Evolutionary conservation across 1,284 basidiomycete species (phyloP), one percentile per base, ranked within the genome.

Genomic region (Boletus subluridellus): DNA sequence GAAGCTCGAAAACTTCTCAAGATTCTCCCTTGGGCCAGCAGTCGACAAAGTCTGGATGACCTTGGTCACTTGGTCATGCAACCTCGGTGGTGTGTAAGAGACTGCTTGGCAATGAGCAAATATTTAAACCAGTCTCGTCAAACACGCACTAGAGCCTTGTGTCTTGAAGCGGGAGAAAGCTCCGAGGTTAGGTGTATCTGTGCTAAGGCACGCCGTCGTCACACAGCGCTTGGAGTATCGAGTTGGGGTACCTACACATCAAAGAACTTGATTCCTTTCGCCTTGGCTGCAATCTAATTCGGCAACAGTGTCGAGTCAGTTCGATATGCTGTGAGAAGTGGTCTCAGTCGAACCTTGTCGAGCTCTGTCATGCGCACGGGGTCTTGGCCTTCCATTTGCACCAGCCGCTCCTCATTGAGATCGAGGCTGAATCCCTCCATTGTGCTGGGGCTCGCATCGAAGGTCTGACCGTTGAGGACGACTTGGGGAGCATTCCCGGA

Each of bases 331-430:
- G 21, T 38, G 38, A 24, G 21, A 46, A 51, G 55, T 50, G 45
- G 42, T 32, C 30, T 49, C 41, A n/a, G 14, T 17, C 50, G 9
- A 49, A 86, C 89, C 85, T 92, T 95, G 66, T 94, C 85, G 37
- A 89, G 76, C 73, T 95, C 94, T 14, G 91, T 84, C 75, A 94
- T 87, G 86, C 85, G 89, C 37, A 86, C 80, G 24, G 90, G 88
- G 12, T 78, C 75, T 61, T 83, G 76, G 52, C 83, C 87, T 58
- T 86, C 82, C 66, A 92, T 79, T 71, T 92, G 84, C 51, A 95
- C 85, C 50, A 94, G 81, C 54, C 93, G 83, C 57, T 79, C 78
- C 57, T 84, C 89, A 61, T 81, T 77, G 55, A 95, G 78, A 74
- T 94, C 86, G 58, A 93, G 75, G 65, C 75, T 75, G 70, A 82